Base-by-base conservation (phyloP, 192 early-diverging fungal genomes). In the Entomortierella parvispora region DNA sequence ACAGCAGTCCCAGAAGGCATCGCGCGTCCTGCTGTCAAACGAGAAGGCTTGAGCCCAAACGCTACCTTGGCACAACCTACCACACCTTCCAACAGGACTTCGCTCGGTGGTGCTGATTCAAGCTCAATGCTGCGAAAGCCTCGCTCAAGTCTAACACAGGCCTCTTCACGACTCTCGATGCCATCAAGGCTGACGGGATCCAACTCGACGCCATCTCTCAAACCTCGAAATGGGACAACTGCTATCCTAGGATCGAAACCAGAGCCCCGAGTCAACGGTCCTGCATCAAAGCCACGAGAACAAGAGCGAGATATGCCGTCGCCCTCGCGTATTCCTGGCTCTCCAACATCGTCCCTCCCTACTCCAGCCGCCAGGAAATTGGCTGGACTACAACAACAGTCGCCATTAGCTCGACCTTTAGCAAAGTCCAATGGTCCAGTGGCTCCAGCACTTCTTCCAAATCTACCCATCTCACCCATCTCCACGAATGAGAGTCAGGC, bases 151-250 rank as follows among this genome's bases (percentile, higher is more conserved):
- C 12, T 40, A 12, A 40, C 31, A 23, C 68, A 62, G 50, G 15
- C 58, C 23, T 60, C 23, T 22, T 69, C 58, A 15, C 58, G 58
- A 15, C 58, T 58, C 10, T 69, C 68, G 4, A 29, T 47, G 15
- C 60, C 69, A 15, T 33, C 59, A 20, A 69, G 55, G 15, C 31
- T 49, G 10, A 44, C 60, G 3, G 22, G 45, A 17, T 45, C 43
- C 14, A 29, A 40, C 28, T 49, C 59, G 1, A 14, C 54, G 14
- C 56, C 69, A 1, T 46, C 32, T 34, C 26, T 63, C 2, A 63
- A 50, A 18, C 58, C 52, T 22, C 59, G 69, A 40, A 5, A 9
- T 31, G 29, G 55, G 29, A 48, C 62, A 4, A 23, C 37, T 12
- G 37, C 37, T 12, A 40, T 40, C 12, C 37, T 12, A 12, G 37